Evolutionary conservation across 164 flowering plant species (phyloP).

Genomic region (Nymphaea colorata): DNA sequence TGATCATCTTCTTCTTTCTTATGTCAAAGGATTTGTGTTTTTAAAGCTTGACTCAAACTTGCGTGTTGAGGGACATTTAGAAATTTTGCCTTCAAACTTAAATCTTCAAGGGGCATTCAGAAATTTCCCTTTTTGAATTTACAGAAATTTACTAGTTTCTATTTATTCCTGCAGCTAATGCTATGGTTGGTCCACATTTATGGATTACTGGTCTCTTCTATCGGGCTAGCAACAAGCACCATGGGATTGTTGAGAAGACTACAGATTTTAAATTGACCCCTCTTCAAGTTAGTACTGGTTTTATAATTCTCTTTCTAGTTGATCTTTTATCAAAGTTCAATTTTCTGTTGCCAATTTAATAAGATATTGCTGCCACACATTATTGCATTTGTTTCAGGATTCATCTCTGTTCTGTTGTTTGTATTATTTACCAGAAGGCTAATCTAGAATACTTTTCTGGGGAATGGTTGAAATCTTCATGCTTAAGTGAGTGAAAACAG

Average conservation of each 20-base stretch:
- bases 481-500: too few relatives aligned
- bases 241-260: conserved; percentile 25
- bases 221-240: conserved; percentile 44
- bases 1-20: too few relatives aligned
- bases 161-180: conserved; percentile 46
- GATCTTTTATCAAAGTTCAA: background rate
- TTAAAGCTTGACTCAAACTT: too few relatives aligned
- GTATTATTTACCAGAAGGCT: background rate
- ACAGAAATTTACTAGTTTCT: background rate
- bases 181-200: conserved; percentile 94
- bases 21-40: too few relatives aligned
- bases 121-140: background rate
- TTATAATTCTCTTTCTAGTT: background rate
- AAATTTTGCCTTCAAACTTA: too few relatives aligned
- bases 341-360: background rate
- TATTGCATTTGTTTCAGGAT: background rate
- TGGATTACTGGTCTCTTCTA: conserved; percentile 71
- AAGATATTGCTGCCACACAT: too few relatives aligned
- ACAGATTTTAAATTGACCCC: conserved; percentile 44
- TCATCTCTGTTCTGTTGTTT: background rate
- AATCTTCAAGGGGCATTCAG: too few relatives aligned
- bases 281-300: conserved; percentile 40
- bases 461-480: too few relatives aligned
- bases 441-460: background rate
- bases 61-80: too few relatives aligned